Base-by-base conservation (phyloP, 192 early-diverging fungal species). In the Haplosporangium gracile region DNA sequence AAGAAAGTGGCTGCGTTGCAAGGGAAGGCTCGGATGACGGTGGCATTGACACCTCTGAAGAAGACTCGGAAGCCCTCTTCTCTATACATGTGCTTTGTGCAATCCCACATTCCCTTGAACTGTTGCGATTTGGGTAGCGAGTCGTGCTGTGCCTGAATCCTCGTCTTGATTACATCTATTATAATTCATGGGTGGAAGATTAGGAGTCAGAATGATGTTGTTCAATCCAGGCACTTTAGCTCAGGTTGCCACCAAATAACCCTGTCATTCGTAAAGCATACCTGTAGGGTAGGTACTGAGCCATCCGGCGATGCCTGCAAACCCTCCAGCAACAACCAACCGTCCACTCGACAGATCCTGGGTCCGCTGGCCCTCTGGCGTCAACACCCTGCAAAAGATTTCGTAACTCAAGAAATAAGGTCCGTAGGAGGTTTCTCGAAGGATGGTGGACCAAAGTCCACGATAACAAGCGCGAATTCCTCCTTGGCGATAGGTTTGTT, bases 1-100 rank as follows among this genome's bases (percentile, higher is more conserved):
- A 89, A 80, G 80, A 93, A 92, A 7, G 92, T 93, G 29, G 92
- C 91, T 8, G 92, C 92, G 71, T 93, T 93, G 32, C 89, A 93
- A 10, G 92, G 92, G 65, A 93, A 93, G 3, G 92, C 92, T 43
- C 92, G 72, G 32, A 93, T 82, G 57, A 93, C 89, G 13, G 92
- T 93, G 20, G 92, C 91, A 38, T 88, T 92, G 39, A 92, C 72
- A 47, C 92, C 92, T 73, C 89, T 80, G 74, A 93, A 93, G 63
- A 93, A 91, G 26, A 93, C 84, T 16, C 91, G 78, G 39, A 79
- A 85, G 7, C 92, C 92, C 72, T 90, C 92, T 70, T 93, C 92
- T n/a, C 74, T 81, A 39, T 92, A 92, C 74, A 89, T 86, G 22
- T 87, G 83, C 69, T 75, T 79, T 18, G 90, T 81, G 39, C 90